Conservation (phyloP, 2,329 filamentous ascomycete genomes). For the Talaromyces sp. region DNA sequence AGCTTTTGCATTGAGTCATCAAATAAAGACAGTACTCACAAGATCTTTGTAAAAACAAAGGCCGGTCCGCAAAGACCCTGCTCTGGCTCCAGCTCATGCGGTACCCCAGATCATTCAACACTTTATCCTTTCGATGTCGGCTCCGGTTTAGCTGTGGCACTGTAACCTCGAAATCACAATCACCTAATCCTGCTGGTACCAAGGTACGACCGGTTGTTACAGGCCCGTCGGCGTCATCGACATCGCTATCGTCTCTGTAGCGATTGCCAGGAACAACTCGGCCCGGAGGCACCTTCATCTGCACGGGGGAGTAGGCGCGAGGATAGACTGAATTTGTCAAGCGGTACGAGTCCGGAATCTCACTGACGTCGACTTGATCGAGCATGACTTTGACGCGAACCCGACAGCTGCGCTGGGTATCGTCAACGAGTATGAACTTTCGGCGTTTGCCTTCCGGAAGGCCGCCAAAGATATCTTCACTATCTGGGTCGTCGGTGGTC, state of each 20-base stretch:
- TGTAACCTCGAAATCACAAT: constrained; percentile 71
- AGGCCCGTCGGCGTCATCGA: constrained; percentile 24
- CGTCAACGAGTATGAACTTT: constrained; percentile 95
- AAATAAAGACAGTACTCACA: constrained; percentile 55
- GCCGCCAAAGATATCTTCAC: constrained; percentile 74
- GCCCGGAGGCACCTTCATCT: constrained; percentile 83
- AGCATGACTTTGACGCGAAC: constrained; percentile 88
- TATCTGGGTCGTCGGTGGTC: constrained; percentile 33
- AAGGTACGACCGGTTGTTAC: constrained; percentile 41
- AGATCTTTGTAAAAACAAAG: constrained; percentile 84
- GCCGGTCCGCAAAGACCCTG: constrained; percentile 79
- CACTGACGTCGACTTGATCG: constrained; percentile 89
- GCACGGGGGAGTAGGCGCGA: constrained; percentile 83
- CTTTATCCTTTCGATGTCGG: constrained; percentile 75
- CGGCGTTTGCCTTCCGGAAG: constrained; percentile 85
- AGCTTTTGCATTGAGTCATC: constrained; percentile 3
- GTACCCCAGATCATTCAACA: constrained; percentile 87
- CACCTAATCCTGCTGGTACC: constrained; percentile 58
- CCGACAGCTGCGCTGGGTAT: constrained; percentile 72
- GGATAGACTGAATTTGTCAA: constrained; percentile 86
- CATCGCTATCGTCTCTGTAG: constrained; percentile 56
- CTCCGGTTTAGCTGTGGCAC: constrained; percentile 69
- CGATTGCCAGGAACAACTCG: constrained; percentile 64
- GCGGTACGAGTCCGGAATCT: constrained; percentile 93
- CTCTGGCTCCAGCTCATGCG: constrained; percentile 97